These are phyloP conservation scores for Trichocomaceae sp. DNA, from an alignment of 2,329 filamentous ascomycete genomes.

Conservation along the genomic window DNA sequence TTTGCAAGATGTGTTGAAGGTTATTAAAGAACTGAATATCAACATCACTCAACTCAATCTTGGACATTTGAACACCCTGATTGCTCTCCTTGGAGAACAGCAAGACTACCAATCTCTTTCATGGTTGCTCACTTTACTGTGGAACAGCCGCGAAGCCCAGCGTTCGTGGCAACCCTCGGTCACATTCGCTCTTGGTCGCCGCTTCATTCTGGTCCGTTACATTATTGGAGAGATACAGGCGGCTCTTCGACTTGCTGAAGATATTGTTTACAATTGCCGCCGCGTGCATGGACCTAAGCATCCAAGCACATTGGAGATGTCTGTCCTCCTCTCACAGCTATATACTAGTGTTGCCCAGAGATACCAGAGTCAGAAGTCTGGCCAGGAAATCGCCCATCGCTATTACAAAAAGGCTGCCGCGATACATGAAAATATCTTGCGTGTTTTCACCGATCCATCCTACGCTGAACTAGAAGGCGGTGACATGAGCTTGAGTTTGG, in stretches of 20 bases:
- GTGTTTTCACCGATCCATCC: conserved; percentile 28
- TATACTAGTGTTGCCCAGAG: conserved; percentile 39
- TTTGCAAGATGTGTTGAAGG: conserved; percentile 35
- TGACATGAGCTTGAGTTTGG: conserved; percentile 18
- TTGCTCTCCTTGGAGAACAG: conserved; percentile 40
- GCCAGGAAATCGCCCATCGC: conserved; percentile 29
- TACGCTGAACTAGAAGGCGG: conserved; percentile 26
- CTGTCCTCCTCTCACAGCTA: conserved; percentile 44
- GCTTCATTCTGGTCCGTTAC: conserved; percentile 47
- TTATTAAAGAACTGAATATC: conserved; percentile 36
- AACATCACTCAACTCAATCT: conserved; percentile 38
- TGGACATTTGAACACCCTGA: conserved; percentile 38
- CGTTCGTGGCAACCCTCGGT: conserved; percentile 35
- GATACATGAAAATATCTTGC: conserved; percentile 34
- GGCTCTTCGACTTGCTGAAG: conserved; percentile 45
- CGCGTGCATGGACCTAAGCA: conserved; percentile 46
- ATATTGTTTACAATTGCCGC: conserved; percentile 51
- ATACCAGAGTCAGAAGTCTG: conserved; percentile 28
- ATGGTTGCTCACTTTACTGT: conserved; percentile 38
- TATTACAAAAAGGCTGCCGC: conserved; percentile 35
- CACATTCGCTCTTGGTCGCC: conserved; percentile 46
- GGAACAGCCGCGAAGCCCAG: conserved; percentile 42
- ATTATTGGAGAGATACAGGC: conserved; percentile 40
- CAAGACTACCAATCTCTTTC: conserved; percentile 40
- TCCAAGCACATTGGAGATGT: conserved; percentile 43